A percentile compares a stretch with the other conserved stretches of the same genome.
phyloP scores from a whole-genome alignment of 192 early-diverging fungal genomes.

The Entomortierella parvispora region DNA sequence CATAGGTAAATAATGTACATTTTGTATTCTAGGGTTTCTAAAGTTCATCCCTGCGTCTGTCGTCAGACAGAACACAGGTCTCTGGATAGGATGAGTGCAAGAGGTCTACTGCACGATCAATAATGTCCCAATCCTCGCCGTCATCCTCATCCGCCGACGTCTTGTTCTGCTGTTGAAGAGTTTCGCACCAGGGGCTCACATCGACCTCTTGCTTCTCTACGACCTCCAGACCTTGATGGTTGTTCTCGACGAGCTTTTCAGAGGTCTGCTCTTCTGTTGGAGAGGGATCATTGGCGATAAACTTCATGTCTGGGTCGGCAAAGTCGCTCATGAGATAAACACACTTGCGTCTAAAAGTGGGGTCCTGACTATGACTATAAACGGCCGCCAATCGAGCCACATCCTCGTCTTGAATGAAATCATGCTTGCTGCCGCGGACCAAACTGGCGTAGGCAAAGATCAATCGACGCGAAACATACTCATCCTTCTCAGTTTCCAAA shows the following conservation, averaged over 20 bases:
- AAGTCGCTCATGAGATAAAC: constrained; percentile 42
- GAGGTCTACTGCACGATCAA: constrained; percentile 31
- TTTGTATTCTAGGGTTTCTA: too few relatives aligned
- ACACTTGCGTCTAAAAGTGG: constrained; percentile 19
- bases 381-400: constrained; percentile 16
- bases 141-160: neutral
- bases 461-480: constrained; percentile 17
- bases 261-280: neutral
- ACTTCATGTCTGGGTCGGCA: constrained; percentile 45
- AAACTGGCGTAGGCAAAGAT: constrained; percentile 38
- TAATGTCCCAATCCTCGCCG: constrained; percentile 21
- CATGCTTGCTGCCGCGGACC: constrained; percentile 19
- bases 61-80: constrained; percentile 13
- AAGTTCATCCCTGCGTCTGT: constrained; percentile 21
- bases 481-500: constrained; percentile 30
- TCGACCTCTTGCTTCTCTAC: neutral
- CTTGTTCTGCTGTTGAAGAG: constrained; percentile 20
- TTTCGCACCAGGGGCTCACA: constrained; percentile 49
- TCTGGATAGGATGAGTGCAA: constrained; percentile 37
- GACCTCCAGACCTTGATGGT: neutral
- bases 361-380: constrained; percentile 15
- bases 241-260: neutral
- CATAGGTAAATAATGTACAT: too few relatives aligned
- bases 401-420: constrained; percentile 30
- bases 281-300: constrained; percentile 10